A percentile compares a stretch with the other conserved stretches of the same genome.
Conservation (phyloP, 768 basidiomycete genomes). For the Collybia nuda region DNA sequence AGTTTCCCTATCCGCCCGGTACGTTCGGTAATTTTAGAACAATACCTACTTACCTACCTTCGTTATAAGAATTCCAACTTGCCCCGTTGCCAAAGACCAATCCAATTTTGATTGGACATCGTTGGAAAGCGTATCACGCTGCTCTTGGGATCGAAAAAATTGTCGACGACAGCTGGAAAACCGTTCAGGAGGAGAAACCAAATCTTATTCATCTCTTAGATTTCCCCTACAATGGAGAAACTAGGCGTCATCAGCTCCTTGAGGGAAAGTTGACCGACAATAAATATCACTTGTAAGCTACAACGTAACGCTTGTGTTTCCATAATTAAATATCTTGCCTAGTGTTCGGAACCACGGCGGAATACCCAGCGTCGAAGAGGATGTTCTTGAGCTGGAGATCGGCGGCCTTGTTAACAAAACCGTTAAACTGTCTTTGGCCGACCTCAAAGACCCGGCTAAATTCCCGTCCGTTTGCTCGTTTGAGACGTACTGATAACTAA, state of each 20-base stretch:
- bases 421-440: slow-evolving; percentile 42
- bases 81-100: slow-evolving; percentile 50
- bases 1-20: slow-evolving; percentile 42
- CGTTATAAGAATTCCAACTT: slow-evolving; percentile 42
- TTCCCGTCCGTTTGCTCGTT: slow-evolving; percentile 38
- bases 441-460: slow-evolving; percentile 44
- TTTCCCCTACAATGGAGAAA: slow-evolving; percentile 60
- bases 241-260: slow-evolving; percentile 39
- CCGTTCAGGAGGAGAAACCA: slow-evolving; percentile 49
- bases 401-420: slow-evolving; percentile 48
- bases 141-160: slow-evolving; percentile 44
- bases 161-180: slow-evolving; percentile 52
- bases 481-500: background rate
- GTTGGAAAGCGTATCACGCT: slow-evolving; percentile 55
- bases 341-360: slow-evolving; percentile 58
- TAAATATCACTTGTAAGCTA: slow-evolving; percentile 46
- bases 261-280: slow-evolving; percentile 48
- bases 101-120: slow-evolving; percentile 45
- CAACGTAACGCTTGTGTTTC: background rate
- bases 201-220: slow-evolving; percentile 50
- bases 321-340: background rate
- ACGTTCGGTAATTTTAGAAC: background rate
- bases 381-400: slow-evolving; percentile 47
- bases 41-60: background rate
- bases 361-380: slow-evolving; percentile 47